Conservation (phyloP, 192 early-diverging fungal species). For the Backusella tuberculispora region DNA sequence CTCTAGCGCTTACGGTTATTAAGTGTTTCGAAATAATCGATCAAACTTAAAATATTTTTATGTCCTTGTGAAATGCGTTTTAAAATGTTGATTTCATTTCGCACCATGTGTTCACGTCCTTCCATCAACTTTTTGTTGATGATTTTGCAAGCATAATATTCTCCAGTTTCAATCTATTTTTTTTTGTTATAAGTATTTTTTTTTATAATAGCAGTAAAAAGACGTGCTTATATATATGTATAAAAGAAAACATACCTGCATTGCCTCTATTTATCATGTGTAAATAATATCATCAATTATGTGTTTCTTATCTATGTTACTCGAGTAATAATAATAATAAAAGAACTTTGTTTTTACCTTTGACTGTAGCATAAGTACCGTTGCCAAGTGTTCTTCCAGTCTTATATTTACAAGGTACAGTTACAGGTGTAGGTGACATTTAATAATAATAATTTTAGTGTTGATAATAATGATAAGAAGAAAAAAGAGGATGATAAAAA, state of each 20-base stretch:
- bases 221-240: background rate
- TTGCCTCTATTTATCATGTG: conserved; percentile 46
- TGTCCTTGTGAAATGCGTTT: conserved; percentile 69
- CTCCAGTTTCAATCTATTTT: conserved; percentile 64
- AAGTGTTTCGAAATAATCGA: conserved; percentile 82
- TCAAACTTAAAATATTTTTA: conserved; percentile 70
- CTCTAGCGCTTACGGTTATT: conserved; percentile 60
- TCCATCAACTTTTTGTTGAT: conserved; percentile 78
- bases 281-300: too few relatives aligned
- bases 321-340: too few relatives aligned
- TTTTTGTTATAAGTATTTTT: background rate
- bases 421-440: conserved; percentile 14
- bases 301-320: too few relatives aligned
- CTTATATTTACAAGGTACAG: conserved; percentile 64
- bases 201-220: background rate
- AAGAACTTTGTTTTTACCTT: conserved; percentile 47
- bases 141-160: conserved; percentile 79
- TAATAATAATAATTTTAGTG: too few relatives aligned
- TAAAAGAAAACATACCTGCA: conserved; percentile 47
- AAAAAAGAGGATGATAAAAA: background rate
- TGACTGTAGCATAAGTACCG: conserved; percentile 71
- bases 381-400: conserved; percentile 68
- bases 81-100: conserved; percentile 77
- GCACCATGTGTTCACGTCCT: conserved; percentile 67
- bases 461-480: conserved; percentile 2